Percentiles rank a stretch among this genome's conserved stretches.
phyloP scores from a whole-genome alignment of 768 basidiomycete genomes.

The Coprinopsis cinerea region DNA sequence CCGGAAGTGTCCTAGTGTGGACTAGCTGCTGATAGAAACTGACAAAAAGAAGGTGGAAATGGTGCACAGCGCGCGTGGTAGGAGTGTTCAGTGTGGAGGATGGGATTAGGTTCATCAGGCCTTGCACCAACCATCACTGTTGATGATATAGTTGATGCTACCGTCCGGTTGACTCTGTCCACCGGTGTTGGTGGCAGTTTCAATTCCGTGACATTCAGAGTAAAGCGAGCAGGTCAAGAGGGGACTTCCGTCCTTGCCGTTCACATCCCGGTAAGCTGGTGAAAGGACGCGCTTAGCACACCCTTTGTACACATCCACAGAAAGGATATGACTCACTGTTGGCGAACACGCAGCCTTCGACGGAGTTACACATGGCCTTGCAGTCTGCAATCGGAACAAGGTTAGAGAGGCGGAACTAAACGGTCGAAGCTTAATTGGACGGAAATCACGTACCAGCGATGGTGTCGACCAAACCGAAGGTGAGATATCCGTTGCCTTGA shows the following conservation, averaged over 20 bases:
- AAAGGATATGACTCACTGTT: slow-evolving; percentile 30
- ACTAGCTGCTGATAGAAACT: too few relatives aligned
- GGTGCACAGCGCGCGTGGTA: background rate
- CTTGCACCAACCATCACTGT: slow-evolving; percentile 41
- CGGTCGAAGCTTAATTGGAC: background rate
- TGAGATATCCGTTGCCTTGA: slow-evolving; percentile 35
- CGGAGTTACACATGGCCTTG: slow-evolving; percentile 38
- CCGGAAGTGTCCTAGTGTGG: too few relatives aligned
- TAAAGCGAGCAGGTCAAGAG: slow-evolving; percentile 40
- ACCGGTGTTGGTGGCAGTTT: slow-evolving; percentile 34
- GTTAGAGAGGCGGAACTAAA: background rate
- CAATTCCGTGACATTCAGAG: slow-evolving; percentile 28
- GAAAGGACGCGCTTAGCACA: background rate
- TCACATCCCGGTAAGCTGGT: slow-evolving; percentile 40
- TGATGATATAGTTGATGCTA: slow-evolving; percentile 32
- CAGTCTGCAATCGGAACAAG: slow-evolving; percentile 26
- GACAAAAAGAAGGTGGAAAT: background rate
- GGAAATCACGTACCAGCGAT: slow-evolving; percentile 26
- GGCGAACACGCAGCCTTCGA: slow-evolving; percentile 34
- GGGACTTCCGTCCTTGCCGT: slow-evolving; percentile 41
- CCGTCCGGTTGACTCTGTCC: slow-evolving; percentile 40
- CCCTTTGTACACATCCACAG: background rate
- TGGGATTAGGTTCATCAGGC: slow-evolving; percentile 7
- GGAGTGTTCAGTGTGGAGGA: background rate
- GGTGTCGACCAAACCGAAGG: slow-evolving; percentile 40